A percentile compares a stretch with the other conserved stretches of the same genome.
phyloP scores from a whole-genome alignment of 1,284 basidiomycete species.

The Tilletia caries region DNA sequence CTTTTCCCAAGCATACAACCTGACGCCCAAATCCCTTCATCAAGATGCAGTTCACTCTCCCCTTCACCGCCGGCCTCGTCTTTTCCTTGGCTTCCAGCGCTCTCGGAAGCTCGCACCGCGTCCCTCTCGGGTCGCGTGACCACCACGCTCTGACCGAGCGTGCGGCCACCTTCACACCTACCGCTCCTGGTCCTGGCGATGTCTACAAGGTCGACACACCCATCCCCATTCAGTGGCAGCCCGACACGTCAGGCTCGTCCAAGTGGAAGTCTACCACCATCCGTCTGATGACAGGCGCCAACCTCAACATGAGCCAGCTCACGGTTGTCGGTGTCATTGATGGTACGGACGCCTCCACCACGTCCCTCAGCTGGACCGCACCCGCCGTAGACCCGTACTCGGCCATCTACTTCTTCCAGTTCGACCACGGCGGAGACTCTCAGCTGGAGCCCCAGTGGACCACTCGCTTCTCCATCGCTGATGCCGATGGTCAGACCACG shows the following conservation, averaged over 20 bases:
- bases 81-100: not conserved
- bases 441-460: conserved; percentile 65
- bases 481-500: conserved; percentile 59
- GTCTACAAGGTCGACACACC: conserved; percentile 3
- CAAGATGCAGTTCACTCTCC: conserved; percentile 8
- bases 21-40: too few relatives aligned
- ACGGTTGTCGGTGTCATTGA: conserved; percentile 66
- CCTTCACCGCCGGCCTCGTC: conserved; percentile 1
- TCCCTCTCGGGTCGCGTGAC: not conserved
- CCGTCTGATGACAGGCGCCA: conserved; percentile 74
- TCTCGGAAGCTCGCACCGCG: not conserved
- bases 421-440: conserved; percentile 30
- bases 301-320: conserved; percentile 67
- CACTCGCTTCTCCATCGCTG: conserved; percentile 73
- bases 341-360: conserved; percentile 59
- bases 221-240: conserved; percentile 7
- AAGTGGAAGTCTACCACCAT: conserved; percentile 14
- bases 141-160: not conserved
- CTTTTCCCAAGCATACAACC: not conserved
- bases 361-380: conserved; percentile 64
- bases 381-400: conserved; percentile 66
- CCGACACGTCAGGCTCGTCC: conserved; percentile 13
- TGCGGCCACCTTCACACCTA: not conserved
- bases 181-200: conserved; percentile 15
- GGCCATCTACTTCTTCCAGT: conserved; percentile 47